Conservation (phyloP, 2,329 filamentous ascomycete species). For the Claviceps maximensis region DNA sequence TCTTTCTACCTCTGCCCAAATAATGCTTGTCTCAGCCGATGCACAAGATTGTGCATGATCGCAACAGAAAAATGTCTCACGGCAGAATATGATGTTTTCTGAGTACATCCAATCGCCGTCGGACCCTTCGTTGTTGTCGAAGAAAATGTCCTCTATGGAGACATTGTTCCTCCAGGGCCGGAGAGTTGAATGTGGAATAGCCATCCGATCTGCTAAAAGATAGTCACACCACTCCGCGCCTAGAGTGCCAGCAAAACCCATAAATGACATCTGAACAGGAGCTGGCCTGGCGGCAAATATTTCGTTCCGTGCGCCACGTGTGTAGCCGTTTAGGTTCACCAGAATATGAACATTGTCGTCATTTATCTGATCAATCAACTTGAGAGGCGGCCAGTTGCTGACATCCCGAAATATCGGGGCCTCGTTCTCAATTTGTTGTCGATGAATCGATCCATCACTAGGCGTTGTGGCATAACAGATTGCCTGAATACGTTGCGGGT, state of each 20-base stretch:
- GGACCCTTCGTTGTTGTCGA: constrained; percentile 53
- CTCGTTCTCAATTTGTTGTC: constrained; percentile 84
- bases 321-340: constrained; percentile 97
- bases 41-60: constrained; percentile 90
- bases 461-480: constrained; percentile 93
- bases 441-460: constrained; percentile 79
- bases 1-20: constrained; percentile 73
- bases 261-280: constrained; percentile 98
- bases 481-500: constrained; percentile 59
- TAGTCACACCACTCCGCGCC: constrained; percentile 99
- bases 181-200: constrained; percentile 70
- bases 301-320: constrained; percentile 89
- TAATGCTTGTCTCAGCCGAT: constrained; percentile 48
- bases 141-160: constrained; percentile 55
- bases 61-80: constrained; percentile 95
- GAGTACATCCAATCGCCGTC: constrained; percentile 83
- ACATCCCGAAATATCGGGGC: constrained; percentile 85
- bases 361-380: constrained; percentile 73
- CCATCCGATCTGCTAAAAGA: constrained; percentile 76
- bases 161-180: constrained; percentile 67
- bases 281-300: constrained; percentile 90
- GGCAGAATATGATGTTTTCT: constrained; percentile 90
- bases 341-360: constrained; percentile 84
- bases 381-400: constrained; percentile 74
- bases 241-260: constrained; percentile 94